phyloP scores from a whole-genome alignment of 23 red algal species.

The Gracilaria domingensis region DNA sequence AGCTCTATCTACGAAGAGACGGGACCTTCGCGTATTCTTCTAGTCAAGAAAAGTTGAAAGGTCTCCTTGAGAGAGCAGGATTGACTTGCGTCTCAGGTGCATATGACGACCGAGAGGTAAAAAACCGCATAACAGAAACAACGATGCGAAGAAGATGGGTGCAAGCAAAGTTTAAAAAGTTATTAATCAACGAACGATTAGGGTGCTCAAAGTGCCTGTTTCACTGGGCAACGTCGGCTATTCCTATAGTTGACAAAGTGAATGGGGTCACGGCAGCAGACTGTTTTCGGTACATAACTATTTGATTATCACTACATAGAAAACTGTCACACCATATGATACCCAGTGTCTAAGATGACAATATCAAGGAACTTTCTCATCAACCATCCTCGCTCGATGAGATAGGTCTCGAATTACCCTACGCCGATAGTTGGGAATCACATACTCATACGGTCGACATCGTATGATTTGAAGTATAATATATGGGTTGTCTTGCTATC shows the following conservation, averaged over 20 bases:
- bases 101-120: constrained; percentile 47
- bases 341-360: neutral
- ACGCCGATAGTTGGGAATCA: too few species aligned
- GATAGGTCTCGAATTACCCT: too few species aligned
- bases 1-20: constrained; percentile 82
- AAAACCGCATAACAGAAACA: constrained; percentile 83
- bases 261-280: neutral
- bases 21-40: constrained; percentile 97
- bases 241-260: neutral
- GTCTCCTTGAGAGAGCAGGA: constrained; percentile 63
- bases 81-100: constrained; percentile 45
- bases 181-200: neutral
- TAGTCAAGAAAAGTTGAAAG: constrained; percentile 55
- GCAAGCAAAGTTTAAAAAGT: constrained; percentile 73
- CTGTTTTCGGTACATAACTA: neutral
- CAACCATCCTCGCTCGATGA: neutral
- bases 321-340: neutral
- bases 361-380: neutral
- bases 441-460: too few species aligned
- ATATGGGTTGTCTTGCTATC: neutral
- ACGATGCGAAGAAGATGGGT: constrained; percentile 92
- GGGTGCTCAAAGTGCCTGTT: neutral
- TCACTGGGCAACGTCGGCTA: neutral
- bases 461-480: too few species aligned
- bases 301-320: neutral